phyloP scores from a whole-genome alignment of 2,329 filamentous ascomycete species.

The Hypoxylon sp. region DNA sequence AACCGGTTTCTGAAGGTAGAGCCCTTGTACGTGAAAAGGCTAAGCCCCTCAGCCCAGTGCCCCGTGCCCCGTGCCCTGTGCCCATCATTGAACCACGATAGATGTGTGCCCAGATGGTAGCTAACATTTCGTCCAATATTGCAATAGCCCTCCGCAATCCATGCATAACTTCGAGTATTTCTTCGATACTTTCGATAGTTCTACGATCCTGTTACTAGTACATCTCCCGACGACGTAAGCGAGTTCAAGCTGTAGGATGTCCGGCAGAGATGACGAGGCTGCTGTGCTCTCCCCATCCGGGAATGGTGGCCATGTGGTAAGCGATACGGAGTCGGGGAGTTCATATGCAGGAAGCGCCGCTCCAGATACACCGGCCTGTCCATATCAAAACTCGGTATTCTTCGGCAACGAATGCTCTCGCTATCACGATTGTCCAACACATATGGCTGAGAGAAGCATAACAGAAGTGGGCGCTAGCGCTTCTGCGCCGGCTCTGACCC shows the following conservation, averaged over 20 bases:
- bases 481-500: constrained; percentile 12
- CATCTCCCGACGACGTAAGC: constrained; percentile 21
- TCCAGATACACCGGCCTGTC: constrained; percentile 48
- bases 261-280: constrained; percentile 17
- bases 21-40: constrained; percentile 5
- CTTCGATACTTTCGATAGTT: constrained; percentile 6
- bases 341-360: constrained; percentile 56
- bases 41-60: constrained; percentile 22
- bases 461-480: constrained; percentile 22
- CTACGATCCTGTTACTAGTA: constrained; percentile 20
- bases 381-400: constrained; percentile 54
- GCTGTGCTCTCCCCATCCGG: constrained; percentile 2
- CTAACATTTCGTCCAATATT: constrained; percentile 17
- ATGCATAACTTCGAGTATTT: neutral
- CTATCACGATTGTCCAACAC: constrained; percentile 63
- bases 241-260: constrained; percentile 34
- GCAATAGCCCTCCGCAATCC: constrained; percentile 4
- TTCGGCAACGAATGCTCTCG: constrained; percentile 60
- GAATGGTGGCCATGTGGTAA: constrained; percentile 21
- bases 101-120: constrained; percentile 2
- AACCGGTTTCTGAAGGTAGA: constrained; percentile 15
- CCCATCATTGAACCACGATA: neutral
- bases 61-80: too few relatives aligned
- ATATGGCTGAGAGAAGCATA: constrained; percentile 56
- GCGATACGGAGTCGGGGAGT: constrained; percentile 50